Base-by-base conservation (phyloP, 768 basidiomycete genomes). In the Pholiota microspora region DNA sequence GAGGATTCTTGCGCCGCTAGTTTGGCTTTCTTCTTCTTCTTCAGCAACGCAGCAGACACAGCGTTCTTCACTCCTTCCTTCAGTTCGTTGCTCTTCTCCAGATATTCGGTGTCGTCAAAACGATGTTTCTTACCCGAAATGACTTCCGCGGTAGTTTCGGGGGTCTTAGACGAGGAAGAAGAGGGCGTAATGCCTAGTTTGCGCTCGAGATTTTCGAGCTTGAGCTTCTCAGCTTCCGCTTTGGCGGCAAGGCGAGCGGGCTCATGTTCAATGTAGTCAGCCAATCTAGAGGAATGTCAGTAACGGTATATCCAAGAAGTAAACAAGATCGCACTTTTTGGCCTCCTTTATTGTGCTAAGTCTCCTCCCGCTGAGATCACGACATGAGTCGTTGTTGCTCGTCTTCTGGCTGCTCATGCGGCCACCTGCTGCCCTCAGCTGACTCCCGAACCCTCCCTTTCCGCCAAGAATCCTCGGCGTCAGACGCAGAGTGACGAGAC, bases 401-500 rank as follows among this genome's bases (percentile, higher is more conserved):
- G 93, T 94, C 77, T 94, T 94, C 75, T 94, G 92, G 62, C 88
- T 90, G 65, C 89, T 92, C 97, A 99, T 99, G 28, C 96, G 83
- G 10, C 97, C 96, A 60, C 97, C 97, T 12, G 96, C 96, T 0
- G 97, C 96, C 69, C 97, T 83, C 60, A 99, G 78, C 75, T 98
- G 94, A 15, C 89, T 92, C 3, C 97, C 97, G 65, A 99, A 98
- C 29, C 96, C 97, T 68, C 97, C 96, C 72, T 98, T 99, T 16
- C 97, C 97, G 46, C 96, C 96, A 2, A 79, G 77, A 6, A 98
- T 66, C 23, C 86, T 77, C 0, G 92, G 88, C 1, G 80, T 73
- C n/a, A 96, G 76, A 0, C 92, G 80, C 1, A 98, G 74, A 2
- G 80, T 77, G n/a, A 93, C 73, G 24, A 89, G 69, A 10, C 60